Evolutionary conservation across 2,329 filamentous ascomycete genomes (phyloP).

Genomic region (Trichoderma koningii): DNA sequence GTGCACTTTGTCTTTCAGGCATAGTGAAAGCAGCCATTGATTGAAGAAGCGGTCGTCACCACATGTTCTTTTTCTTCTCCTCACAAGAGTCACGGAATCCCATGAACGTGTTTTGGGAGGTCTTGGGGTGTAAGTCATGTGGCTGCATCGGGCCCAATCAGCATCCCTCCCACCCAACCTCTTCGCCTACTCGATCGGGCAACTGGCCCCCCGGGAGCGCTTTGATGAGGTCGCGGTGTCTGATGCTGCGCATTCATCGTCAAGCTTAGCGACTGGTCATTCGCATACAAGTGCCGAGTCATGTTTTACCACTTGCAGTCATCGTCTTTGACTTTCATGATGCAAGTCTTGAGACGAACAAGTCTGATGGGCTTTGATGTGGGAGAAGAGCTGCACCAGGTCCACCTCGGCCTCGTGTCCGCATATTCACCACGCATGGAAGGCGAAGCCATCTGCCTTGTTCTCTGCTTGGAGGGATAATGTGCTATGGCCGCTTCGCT

Average conservation of each 20-base stretch:
- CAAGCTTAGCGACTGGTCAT: no score
- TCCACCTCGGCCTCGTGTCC: no score
- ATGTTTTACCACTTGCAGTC: no score
- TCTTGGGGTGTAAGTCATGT: slow-evolving; percentile 26
- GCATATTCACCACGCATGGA: no score
- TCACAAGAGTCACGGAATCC: slow-evolving; percentile 17
- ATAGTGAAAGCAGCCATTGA: not conserved
- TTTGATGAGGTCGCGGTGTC: not conserved
- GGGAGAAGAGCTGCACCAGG: not conserved
- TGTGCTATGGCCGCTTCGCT: not conserved
- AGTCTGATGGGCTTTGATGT: not conserved
- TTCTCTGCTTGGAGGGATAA: not conserved
- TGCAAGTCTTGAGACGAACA: no score
- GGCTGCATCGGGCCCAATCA: slow-evolving; percentile 20
- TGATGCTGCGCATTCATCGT: not conserved
- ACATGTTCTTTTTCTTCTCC: not conserved
- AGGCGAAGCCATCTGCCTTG: not conserved
- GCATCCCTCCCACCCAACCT: not conserved
- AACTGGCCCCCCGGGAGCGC: slow-evolving; percentile 3
- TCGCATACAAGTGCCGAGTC: no score
- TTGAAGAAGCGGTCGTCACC: not conserved
- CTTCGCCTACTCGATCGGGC: slow-evolving; percentile 4
- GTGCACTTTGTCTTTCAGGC: not conserved
- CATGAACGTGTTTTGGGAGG: slow-evolving; percentile 21
- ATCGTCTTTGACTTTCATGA: no score